Evolutionary conservation across 306 rosid genomes (phyloP).

Genomic region (Begonia masoniana): DNA sequence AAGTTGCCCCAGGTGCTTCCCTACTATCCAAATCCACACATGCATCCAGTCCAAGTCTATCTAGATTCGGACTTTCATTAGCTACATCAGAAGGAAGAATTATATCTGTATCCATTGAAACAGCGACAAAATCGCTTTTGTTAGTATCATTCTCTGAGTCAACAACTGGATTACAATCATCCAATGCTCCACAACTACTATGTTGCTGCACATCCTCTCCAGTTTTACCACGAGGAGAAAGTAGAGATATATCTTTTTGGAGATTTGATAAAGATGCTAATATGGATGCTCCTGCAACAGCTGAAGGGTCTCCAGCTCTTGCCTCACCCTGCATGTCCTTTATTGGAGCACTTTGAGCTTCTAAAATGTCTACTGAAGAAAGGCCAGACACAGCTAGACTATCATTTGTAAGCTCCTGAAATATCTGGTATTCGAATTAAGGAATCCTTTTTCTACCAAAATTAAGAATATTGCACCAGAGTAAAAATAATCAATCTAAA

Average conservation of each 20-base stretch:
- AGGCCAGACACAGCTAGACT: conserved; percentile 38
- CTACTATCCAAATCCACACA: conserved; percentile 32
- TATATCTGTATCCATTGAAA: conserved; percentile 30
- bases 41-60: conserved; percentile 30
- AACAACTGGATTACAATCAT: conserved; percentile 32
- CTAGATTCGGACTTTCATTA: conserved; percentile 43
- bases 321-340: conserved; percentile 62
- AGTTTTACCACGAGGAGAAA: conserved; percentile 50
- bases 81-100: conserved; percentile 29
- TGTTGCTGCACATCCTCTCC: conserved; percentile 36
- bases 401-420: conserved; percentile 56
- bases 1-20: conserved; percentile 33
- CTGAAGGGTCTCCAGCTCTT: conserved; percentile 78
- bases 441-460: conserved; percentile 19
- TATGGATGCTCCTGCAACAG: conserved; percentile 88
- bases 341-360: conserved; percentile 61
- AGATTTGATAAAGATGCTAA: conserved; percentile 69
- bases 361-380: conserved; percentile 55
- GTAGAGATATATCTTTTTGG: conserved; percentile 46
- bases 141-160: conserved; percentile 39
- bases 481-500: not conserved
- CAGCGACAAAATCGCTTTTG: conserved; percentile 30
- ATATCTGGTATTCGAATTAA: conserved; percentile 52
- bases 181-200: conserved; percentile 30
- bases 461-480: not conserved